Conservation (phyloP, 257 asterid genomes). For the Paulownia fortunei region DNA sequence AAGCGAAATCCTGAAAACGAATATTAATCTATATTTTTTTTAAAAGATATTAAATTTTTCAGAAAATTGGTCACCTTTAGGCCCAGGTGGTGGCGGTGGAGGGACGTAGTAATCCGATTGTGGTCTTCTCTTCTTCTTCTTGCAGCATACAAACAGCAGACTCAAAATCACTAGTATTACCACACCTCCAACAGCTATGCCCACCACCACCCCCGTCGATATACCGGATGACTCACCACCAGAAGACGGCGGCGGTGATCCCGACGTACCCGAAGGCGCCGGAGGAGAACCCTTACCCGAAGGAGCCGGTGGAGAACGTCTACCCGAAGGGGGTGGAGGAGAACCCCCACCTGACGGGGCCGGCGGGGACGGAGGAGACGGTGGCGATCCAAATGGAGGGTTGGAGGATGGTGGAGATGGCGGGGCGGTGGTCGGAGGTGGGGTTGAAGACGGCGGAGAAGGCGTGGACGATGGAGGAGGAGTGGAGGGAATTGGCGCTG, state of each 20-base stretch:
- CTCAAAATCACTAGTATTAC: slow-evolving; percentile 55
- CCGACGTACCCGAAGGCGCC: slow-evolving; percentile 25
- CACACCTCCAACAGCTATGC: slow-evolving; percentile 74
- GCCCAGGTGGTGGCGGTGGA: slow-evolving; percentile 64
- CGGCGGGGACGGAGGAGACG: slow-evolving; percentile 44
- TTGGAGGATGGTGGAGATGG: slow-evolving; percentile 33
- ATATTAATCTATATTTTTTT: background rate
- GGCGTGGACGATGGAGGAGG: slow-evolving; percentile 36
- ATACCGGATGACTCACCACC: slow-evolving; percentile 36
- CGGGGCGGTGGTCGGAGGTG: slow-evolving; percentile 26
- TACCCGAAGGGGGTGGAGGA: slow-evolving; percentile 38
- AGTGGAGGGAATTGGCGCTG: slow-evolving; percentile 40
- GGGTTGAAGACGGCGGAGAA: slow-evolving; percentile 37
- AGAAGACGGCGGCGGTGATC: slow-evolving; percentile 46
- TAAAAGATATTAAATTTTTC: background rate
- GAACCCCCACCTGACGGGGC: slow-evolving; percentile 43
- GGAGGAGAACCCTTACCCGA: slow-evolving; percentile 46
- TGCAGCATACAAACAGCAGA: slow-evolving; percentile 56
- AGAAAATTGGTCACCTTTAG: slow-evolving; percentile 55
- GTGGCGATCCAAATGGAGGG: slow-evolving; percentile 16
- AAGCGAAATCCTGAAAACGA: background rate
- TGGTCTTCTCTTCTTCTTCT: slow-evolving; percentile 69
- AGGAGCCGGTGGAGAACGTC: slow-evolving; percentile 34
- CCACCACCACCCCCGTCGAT: slow-evolving; percentile 60
- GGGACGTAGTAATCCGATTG: slow-evolving; percentile 51